Evolutionary conservation across 495 filamentous ascomycete genomes (phyloP).

Genomic region (Xylaria castorea): DNA sequence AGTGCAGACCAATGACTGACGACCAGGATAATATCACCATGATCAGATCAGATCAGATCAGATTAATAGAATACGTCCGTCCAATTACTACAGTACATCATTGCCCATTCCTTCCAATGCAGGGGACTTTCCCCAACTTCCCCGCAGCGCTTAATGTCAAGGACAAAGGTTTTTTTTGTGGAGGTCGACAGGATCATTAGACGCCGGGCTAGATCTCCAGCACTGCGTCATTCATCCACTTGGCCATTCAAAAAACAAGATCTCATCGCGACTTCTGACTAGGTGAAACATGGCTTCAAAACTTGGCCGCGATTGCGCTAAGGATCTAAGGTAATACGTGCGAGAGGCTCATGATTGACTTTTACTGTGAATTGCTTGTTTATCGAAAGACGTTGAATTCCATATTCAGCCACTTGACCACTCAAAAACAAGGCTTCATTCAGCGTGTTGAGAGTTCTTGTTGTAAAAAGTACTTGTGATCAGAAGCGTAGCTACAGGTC

Average conservation of each 20-base stretch:
- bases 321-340: background rate
- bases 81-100: background rate
- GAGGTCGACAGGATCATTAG: background rate
- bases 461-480: too few relatives aligned
- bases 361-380: background rate
- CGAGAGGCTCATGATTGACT: background rate
- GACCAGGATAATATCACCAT: background rate
- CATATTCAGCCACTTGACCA: background rate
- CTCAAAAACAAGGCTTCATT: background rate
- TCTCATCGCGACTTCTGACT: slow-evolving; percentile 6
- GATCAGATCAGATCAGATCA: background rate
- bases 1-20: background rate
- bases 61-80: background rate
- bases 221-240: slow-evolving; percentile 14
- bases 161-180: background rate
- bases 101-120: background rate
- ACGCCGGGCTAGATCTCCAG: slow-evolving; percentile 16
- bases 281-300: slow-evolving; percentile 11
- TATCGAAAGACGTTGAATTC: background rate
- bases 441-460: background rate
- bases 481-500: background rate
- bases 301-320: background rate
- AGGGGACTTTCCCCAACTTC: slow-evolving; percentile 12
- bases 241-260: slow-evolving; percentile 18
- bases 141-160: slow-evolving; percentile 10